phyloP scores from a whole-genome alignment of 768 basidiomycete genomes.

The Suillus discolor region DNA sequence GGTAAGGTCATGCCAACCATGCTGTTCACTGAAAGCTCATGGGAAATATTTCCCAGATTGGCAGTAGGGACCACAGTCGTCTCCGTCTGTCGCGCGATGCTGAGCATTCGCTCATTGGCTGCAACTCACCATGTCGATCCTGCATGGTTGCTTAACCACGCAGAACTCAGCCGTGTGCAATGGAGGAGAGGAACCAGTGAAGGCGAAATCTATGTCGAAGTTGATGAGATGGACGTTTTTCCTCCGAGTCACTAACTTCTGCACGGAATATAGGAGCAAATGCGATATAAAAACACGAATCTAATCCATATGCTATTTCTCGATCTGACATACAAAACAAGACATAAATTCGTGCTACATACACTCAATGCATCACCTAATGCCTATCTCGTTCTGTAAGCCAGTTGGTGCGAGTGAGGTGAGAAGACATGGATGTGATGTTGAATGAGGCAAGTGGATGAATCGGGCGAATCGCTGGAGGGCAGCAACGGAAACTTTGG shows the following conservation, averaged over 20 bases:
- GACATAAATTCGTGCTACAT: no score
- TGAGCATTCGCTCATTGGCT: conserved; percentile 46
- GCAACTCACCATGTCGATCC: conserved; percentile 42
- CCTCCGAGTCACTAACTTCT: neutral
- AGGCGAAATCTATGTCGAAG: conserved; percentile 37
- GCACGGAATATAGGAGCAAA: neutral
- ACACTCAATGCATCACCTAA: no score
- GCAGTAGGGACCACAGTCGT: conserved; percentile 20
- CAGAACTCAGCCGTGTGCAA: conserved; percentile 45
- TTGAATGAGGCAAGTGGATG: no score
- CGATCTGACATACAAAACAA: no score
- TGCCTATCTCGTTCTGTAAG: no score
- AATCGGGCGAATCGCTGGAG: no score
- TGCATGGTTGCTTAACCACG: conserved; percentile 46
- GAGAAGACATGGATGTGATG: no score
- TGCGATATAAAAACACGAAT: neutral
- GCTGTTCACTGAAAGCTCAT: neutral
- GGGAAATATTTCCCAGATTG: conserved; percentile 1
- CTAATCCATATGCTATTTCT: no score
- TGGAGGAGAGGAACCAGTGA: conserved; percentile 39
- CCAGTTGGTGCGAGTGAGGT: no score
- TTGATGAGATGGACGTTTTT: neutral
- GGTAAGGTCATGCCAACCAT: conserved; percentile 10
- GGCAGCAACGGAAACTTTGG: no score
- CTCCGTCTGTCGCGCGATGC: conserved; percentile 40